phyloP scores from a whole-genome alignment of 768 basidiomycete species.

The Agaricus bisporus region DNA sequence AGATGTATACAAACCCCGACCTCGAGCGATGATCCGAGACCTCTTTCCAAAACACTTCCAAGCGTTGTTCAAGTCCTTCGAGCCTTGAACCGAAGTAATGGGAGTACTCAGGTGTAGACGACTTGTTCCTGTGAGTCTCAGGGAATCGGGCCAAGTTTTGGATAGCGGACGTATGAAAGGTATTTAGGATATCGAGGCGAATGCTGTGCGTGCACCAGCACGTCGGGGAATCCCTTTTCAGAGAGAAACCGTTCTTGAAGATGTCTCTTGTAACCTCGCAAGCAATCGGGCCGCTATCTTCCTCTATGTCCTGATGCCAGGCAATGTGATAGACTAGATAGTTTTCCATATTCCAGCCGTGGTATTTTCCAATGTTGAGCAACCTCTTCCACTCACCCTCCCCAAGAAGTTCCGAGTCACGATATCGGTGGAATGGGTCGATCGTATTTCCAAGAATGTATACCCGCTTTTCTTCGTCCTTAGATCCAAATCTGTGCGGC shows the following conservation, averaged over 20 bases:
- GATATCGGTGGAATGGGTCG: background rate
- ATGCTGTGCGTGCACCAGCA: background rate
- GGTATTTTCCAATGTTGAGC: background rate
- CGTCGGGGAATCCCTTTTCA: background rate
- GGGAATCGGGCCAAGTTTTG: background rate
- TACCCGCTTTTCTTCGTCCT: background rate
- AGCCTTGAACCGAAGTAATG: background rate
- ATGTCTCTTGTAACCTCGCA: background rate
- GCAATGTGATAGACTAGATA: background rate
- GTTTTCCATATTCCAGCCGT: background rate
- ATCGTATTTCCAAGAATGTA: background rate
- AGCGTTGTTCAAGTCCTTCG: background rate
- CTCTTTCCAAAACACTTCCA: background rate
- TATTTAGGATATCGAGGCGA: background rate
- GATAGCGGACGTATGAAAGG: background rate
- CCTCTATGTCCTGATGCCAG: background rate
- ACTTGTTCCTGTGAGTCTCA: too few species aligned
- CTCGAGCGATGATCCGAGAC: background rate
- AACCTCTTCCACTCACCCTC: background rate
- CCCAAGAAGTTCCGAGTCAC: background rate
- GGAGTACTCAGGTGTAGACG: too few species aligned
- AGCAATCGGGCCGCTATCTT: background rate
- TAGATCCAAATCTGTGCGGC: background rate
- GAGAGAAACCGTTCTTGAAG: background rate
- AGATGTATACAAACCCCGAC: background rate